Evolutionary conservation across 2,329 filamentous ascomycete species (phyloP).

Genomic region (Ustulina deusta): DNA sequence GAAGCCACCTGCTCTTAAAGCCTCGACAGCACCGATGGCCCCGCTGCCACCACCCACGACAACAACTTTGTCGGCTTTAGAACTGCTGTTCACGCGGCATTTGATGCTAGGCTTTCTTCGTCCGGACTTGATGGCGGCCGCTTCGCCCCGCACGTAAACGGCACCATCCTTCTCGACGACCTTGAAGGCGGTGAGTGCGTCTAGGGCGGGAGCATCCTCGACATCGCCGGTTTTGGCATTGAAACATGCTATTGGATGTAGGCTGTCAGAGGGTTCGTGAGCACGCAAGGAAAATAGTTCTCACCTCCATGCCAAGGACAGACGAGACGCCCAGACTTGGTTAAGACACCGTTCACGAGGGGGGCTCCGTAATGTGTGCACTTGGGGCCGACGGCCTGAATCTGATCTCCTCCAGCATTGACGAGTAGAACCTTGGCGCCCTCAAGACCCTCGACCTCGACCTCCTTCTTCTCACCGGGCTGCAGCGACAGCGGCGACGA

Average conservation of each 20-base stretch:
- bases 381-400: conserved; percentile 84
- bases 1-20: conserved; percentile 84
- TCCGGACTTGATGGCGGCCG: conserved; percentile 80
- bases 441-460: conserved; percentile 89
- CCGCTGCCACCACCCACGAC: conserved; percentile 90
- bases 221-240: conserved; percentile 90
- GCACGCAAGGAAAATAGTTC: conserved; percentile 38
- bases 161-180: conserved; percentile 83
- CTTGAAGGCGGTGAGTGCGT: conserved; percentile 86
- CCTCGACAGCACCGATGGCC: conserved; percentile 83
- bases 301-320: conserved; percentile 97
- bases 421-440: conserved; percentile 87
- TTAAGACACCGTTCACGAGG: conserved; percentile 85
- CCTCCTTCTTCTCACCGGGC: conserved; percentile 86
- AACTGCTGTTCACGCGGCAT: conserved; percentile 66
- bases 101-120: conserved; percentile 79
- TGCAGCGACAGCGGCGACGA: conserved; percentile 78
- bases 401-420: conserved; percentile 75
- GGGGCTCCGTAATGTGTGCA: conserved; percentile 96
- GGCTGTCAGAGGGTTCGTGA: conserved; percentile 25
- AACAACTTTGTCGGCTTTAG: conserved; percentile 75
- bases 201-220: conserved; percentile 91
- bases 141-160: conserved; percentile 86
- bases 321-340: conserved; percentile 83
- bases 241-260: conserved; percentile 79